A percentile compares a stretch with the other conserved stretches of the same genome.
Conservation (phyloP, 371 early-diverging fungal genomes). For the Lichtheimia hyalospora region DNA sequence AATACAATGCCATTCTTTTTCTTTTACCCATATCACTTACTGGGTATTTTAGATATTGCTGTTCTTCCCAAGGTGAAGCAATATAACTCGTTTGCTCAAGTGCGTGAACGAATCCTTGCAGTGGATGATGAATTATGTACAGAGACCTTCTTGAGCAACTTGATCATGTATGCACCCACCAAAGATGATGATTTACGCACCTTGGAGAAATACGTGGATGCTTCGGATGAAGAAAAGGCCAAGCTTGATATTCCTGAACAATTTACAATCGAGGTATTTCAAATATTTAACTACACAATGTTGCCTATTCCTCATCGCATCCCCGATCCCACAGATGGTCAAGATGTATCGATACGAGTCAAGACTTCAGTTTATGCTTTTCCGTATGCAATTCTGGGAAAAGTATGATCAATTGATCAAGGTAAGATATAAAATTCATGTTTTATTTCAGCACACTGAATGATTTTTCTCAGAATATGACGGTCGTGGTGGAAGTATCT, state of each 20-base stretch:
- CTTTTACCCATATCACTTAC: not conserved
- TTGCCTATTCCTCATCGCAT: too few species aligned
- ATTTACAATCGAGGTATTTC: slow-evolving; percentile 45
- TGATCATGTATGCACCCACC: slow-evolving; percentile 39
- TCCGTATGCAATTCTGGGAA: slow-evolving; percentile 51
- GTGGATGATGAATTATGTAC: slow-evolving; percentile 43
- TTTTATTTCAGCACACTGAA: slow-evolving; percentile 1
- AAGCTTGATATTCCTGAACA: slow-evolving; percentile 54
- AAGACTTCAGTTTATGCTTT: slow-evolving; percentile 49
- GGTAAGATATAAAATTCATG: slow-evolving; percentile 12
- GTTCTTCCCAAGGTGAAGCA: slow-evolving; percentile 35
- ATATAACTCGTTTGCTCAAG: slow-evolving; percentile 32
- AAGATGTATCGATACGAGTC: slow-evolving; percentile 50
- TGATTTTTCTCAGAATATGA: slow-evolving; percentile 41
- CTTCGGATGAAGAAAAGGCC: slow-evolving; percentile 32
- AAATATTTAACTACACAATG: not conserved
- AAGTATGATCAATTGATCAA: slow-evolving; percentile 38
- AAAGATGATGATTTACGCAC: slow-evolving; percentile 45
- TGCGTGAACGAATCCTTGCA: slow-evolving; percentile 28
- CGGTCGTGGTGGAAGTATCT: slow-evolving; percentile 40
- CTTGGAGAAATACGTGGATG: slow-evolving; percentile 47
- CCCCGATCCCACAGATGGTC: slow-evolving; percentile 31
- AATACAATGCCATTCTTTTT: too few species aligned
- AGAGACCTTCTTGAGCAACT: slow-evolving; percentile 49
- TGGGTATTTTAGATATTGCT: slow-evolving; percentile 32